Base-by-base conservation (phyloP, 257 asterid species). In the Agastache rugosa region DNA sequence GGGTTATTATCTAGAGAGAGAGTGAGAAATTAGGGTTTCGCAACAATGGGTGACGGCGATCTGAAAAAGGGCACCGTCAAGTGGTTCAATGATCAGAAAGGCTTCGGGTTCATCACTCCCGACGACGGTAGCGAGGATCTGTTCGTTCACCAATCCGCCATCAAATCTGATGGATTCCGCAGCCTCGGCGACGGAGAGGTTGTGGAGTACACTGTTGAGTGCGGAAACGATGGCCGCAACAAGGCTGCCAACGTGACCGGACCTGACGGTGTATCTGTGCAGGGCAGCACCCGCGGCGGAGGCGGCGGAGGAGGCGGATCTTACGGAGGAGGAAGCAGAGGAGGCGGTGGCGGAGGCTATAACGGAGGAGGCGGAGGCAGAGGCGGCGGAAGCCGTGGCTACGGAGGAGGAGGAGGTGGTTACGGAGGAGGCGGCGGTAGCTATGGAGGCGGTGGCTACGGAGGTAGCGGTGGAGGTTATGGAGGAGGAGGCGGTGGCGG, bases 1-100 rank as follows among this genome's bases (percentile, higher is more conserved):
- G 50, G 58, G 48, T 31, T 67, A 45, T 8, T 6, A 7, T 53
- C 8, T 14, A 56, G 76, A 54, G 69, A 74, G 80, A 54, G 20
- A 66, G 58, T 56, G 16, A 22, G 27, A 67, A 67, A 67, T 23
- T 85, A 83, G 87, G 89, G 89, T 81, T 84, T 63, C 14, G 74
- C 10, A 41, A 51, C 51, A 45, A 86, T 84, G 91, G 83, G 77
- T 3, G 87, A 78, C 54, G 73, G 67, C 17, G 84, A 83, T 22
- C 81, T 83, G 78, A 77, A 72, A 4, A 86, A 64, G 85, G 98
- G 98, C 0, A 70, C 76, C 0, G 98, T 93, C 4, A 93, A 93
- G 75, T 93, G 98, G 98, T 93, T 93, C 75, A 87, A 80, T 72
- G 96, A 86, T 56, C 93, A 88, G 25, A 93, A 91, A 47, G 98